phyloP scores from a whole-genome alignment of 352 stramenopile genomes.

The Pseudoperonospora humuli region DNA sequence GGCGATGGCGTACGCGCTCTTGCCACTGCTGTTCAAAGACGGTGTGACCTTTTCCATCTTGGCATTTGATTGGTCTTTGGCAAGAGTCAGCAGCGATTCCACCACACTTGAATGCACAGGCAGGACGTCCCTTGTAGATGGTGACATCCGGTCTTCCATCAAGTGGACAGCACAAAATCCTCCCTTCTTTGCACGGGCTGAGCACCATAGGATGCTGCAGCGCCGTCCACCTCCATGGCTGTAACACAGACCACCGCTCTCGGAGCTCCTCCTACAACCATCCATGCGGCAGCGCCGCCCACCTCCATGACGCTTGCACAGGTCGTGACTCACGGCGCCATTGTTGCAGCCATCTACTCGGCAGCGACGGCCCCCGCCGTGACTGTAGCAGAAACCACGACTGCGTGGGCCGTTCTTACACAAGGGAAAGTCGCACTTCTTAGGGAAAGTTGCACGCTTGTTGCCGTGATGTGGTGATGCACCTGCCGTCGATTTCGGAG shows the following conservation, averaged over 20 bases:
- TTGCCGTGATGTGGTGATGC: slow-evolving; percentile 6
- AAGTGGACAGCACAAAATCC: slow-evolving; percentile 59
- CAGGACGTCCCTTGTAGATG: not conserved
- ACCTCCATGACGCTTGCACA: slow-evolving; percentile 76
- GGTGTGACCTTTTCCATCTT: slow-evolving; percentile 6
- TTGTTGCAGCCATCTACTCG: slow-evolving; percentile 61
- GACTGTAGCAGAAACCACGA: slow-evolving; percentile 75
- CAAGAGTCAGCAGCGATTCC: slow-evolving; percentile 57
- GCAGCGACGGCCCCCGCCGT: slow-evolving; percentile 57
- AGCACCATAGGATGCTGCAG: slow-evolving; percentile 63
- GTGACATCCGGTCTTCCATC: slow-evolving; percentile 25
- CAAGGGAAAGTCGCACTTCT: slow-evolving; percentile 81
- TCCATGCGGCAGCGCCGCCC: slow-evolving; percentile 54
- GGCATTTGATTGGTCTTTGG: slow-evolving; percentile 26
- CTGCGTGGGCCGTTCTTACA: slow-evolving; percentile 78
- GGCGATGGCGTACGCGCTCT: slow-evolving; percentile 37
- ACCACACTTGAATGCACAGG: slow-evolving; percentile 40
- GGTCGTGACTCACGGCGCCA: slow-evolving; percentile 64
- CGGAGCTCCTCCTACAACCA: slow-evolving; percentile 63
- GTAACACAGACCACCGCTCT: slow-evolving; percentile 72
- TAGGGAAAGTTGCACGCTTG: slow-evolving; percentile 65
- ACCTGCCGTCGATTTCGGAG: not conserved
- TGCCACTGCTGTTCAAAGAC: slow-evolving; percentile 2
- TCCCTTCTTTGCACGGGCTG: slow-evolving; percentile 65
- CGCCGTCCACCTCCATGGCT: slow-evolving; percentile 61